phyloP scores from a whole-genome alignment of 192 early-diverging fungal species.

The Gigaspora rosea region DNA sequence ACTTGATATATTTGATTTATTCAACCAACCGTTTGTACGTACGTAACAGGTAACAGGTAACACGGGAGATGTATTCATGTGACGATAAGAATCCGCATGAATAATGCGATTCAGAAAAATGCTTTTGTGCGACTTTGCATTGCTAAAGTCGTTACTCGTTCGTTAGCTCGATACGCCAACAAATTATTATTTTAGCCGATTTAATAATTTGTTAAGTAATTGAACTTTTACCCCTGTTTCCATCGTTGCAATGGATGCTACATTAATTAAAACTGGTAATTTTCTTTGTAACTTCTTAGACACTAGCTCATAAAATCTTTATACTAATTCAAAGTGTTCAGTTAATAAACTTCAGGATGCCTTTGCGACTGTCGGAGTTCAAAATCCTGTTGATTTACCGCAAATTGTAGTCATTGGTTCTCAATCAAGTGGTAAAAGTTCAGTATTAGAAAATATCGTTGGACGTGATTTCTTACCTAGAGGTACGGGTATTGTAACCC shows the following conservation, averaged over 20 bases:
- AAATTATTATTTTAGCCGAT: too few relatives aligned
- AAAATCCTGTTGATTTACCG: slow-evolving; percentile 87
- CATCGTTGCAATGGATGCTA: slow-evolving; percentile 47
- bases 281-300: background rate
- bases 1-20: too few relatives aligned
- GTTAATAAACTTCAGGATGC: slow-evolving; percentile 90
- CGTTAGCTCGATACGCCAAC: too few relatives aligned
- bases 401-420: slow-evolving; percentile 88
- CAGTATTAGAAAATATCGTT: slow-evolving; percentile 99
- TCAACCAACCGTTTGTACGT: too few relatives aligned
- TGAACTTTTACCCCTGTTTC: too few relatives aligned
- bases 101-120: too few relatives aligned
- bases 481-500: slow-evolving; percentile 96
- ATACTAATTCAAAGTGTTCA: slow-evolving; percentile 12
- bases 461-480: slow-evolving; percentile 98
- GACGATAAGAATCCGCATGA: too few relatives aligned
- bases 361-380: slow-evolving; percentile 85
- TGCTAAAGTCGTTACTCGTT: too few relatives aligned
- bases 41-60: too few relatives aligned
- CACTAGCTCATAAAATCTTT: background rate
- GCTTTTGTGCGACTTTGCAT: too few relatives aligned
- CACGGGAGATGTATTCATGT: too few relatives aligned
- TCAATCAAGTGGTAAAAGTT: slow-evolving; percentile 92
- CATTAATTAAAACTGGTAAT: slow-evolving; percentile 54
- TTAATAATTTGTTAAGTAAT: too few relatives aligned